Conservation (phyloP, 768 basidiomycete genomes). For the Pulveroboletus ravenelii region DNA sequence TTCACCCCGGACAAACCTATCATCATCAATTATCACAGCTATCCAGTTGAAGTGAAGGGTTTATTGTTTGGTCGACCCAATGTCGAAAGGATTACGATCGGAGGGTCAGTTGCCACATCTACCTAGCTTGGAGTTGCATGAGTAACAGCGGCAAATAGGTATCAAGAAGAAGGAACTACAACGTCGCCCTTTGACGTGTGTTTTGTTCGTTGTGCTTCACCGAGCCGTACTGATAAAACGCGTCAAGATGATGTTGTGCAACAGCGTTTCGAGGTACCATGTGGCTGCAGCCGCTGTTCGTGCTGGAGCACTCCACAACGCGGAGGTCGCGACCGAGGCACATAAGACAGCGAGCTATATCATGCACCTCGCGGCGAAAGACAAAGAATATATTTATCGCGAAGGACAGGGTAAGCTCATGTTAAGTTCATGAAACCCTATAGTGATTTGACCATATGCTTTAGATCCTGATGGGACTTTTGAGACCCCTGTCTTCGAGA, state of each 20-base stretch:
- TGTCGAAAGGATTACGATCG: slow-evolving; percentile 48
- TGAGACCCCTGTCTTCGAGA: slow-evolving; percentile 41
- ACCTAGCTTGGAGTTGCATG: neutral
- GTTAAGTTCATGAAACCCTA: no score
- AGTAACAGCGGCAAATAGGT: slow-evolving; percentile 29
- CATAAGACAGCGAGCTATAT: slow-evolving; percentile 55
- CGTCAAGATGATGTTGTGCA: slow-evolving; percentile 67
- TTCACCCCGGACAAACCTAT: slow-evolving; percentile 69
- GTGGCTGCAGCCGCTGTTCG: slow-evolving; percentile 59
- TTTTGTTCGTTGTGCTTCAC: slow-evolving; percentile 1
- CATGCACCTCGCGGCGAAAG: slow-evolving; percentile 57
- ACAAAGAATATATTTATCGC: slow-evolving; percentile 54
- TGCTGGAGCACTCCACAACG: slow-evolving; percentile 48
- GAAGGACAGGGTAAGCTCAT: slow-evolving; percentile 49
- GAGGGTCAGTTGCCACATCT: slow-evolving; percentile 35
- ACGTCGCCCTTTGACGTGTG: slow-evolving; percentile 76
- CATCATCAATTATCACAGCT: slow-evolving; percentile 84
- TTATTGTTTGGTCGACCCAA: slow-evolving; percentile 53
- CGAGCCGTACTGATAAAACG: neutral
- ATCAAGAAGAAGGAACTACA: slow-evolving; percentile 72
- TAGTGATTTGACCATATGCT: neutral
- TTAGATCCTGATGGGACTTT: slow-evolving; percentile 38
- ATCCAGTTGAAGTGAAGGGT: slow-evolving; percentile 67
- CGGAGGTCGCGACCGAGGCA: slow-evolving; percentile 50
- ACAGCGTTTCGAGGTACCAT: slow-evolving; percentile 62